Evolutionary conservation across 306 rosid genomes (phyloP).

Genomic region (Notholithocarpus densiflorus): DNA sequence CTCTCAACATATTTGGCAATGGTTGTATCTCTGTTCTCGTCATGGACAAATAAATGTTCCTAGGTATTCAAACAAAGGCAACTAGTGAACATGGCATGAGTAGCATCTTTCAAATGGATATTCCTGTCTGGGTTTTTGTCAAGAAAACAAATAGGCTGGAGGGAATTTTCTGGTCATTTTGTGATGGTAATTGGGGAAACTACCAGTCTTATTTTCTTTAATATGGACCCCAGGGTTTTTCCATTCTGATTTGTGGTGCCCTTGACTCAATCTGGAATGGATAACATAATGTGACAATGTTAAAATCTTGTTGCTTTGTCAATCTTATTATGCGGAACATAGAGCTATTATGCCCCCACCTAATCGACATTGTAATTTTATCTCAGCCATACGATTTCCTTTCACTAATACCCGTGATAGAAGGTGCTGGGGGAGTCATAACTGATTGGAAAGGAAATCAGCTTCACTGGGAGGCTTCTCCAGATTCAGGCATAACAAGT

Average conservation of each 20-base stretch:
- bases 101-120: neutral
- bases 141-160: neutral
- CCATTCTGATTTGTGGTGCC: neutral
- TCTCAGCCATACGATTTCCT: slow-evolving; percentile 92
- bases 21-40: neutral
- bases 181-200: neutral
- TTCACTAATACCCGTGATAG: slow-evolving; percentile 80
- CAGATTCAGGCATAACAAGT: slow-evolving; percentile 62
- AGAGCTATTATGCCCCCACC: neutral
- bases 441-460: slow-evolving; percentile 92
- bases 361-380: neutral
- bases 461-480: slow-evolving; percentile 84
- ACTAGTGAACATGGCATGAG: neutral
- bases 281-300: no score
- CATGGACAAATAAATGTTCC: neutral
- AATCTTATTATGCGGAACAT: neutral
- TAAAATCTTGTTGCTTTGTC: neutral
- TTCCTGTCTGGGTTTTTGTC: neutral
- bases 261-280: no score
- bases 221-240: neutral
- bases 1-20: neutral
- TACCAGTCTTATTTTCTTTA: neutral
- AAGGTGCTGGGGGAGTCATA: slow-evolving; percentile 91
- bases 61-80: neutral
- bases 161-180: neutral